A percentile compares a stretch with the other conserved stretches of the same genome.
Evolutionary conservation across 495 filamentous ascomycete genomes (phyloP).

Genomic region (Apodospora peruviana): DNA sequence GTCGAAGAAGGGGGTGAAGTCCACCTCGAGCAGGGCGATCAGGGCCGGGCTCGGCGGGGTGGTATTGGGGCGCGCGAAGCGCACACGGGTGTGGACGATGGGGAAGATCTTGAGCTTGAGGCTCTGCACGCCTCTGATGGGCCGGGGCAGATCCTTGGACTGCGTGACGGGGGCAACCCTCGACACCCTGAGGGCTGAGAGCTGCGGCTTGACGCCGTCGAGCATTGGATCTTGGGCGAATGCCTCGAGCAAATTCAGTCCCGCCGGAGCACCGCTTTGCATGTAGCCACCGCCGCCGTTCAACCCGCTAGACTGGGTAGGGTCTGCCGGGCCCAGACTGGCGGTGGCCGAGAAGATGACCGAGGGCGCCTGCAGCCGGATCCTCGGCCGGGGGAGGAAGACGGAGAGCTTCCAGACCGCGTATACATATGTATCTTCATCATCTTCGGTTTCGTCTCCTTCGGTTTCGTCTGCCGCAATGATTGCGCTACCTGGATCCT

Average conservation of each 20-base stretch:
- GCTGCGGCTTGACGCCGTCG: conserved; percentile 58
- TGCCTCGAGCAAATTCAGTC: conserved; percentile 75
- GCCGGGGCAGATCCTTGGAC: conserved; percentile 49
- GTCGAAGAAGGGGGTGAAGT: conserved; percentile 76
- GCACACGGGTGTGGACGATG: conserved; percentile 75
- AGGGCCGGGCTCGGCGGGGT: conserved; percentile 59
- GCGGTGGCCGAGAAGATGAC: conserved; percentile 74
- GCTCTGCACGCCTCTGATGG: conserved; percentile 59
- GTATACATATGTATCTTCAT: conserved; percentile 46
- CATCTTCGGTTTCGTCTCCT: conserved; percentile 30
- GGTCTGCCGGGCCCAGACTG: conserved; percentile 53
- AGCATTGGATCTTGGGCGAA: conserved; percentile 66
- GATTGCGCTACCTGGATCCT: conserved; percentile 55
- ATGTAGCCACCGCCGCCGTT: conserved; percentile 62
- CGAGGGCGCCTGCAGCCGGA: conserved; percentile 70
- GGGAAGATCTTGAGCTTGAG: conserved; percentile 70
- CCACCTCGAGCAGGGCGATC: conserved; percentile 78
- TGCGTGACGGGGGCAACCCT: conserved; percentile 60
- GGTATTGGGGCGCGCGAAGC: conserved; percentile 69
- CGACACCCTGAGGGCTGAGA: conserved; percentile 75
- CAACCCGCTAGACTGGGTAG: conserved; percentile 39
- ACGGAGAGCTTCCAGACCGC: conserved; percentile 77
- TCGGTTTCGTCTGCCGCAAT: conserved; percentile 49
- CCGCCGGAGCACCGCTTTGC: conserved; percentile 65
- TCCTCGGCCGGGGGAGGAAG: conserved; percentile 70